Evolutionary conservation across 768 basidiomycete genomes (phyloP).

Genomic region (Mrakia frigida): DNA sequence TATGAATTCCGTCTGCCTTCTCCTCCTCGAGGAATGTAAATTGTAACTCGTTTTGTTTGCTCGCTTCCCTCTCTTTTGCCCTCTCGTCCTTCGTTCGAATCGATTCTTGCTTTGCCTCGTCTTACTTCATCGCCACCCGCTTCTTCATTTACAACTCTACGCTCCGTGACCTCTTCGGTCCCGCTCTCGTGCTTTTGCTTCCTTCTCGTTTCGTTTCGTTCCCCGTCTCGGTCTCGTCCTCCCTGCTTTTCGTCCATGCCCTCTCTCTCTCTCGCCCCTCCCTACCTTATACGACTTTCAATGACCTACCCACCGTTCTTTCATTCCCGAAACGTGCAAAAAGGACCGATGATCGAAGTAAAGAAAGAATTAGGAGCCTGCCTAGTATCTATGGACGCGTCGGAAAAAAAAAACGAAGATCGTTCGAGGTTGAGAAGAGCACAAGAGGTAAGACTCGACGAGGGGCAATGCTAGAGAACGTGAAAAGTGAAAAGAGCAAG

Average conservation of each 20-base stretch:
- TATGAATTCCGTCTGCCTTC: conserved; percentile 1
- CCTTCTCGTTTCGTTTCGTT: not conserved
- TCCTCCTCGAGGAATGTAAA: conserved; percentile 14
- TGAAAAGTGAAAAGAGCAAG: not conserved
- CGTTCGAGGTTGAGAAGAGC: not conserved
- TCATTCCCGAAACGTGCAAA: not conserved
- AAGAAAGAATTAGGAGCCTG: not conserved
- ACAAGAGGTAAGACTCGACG: not conserved
- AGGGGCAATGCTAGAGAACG: not conserved
- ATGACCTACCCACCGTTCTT: not conserved
- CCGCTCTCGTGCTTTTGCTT: not conserved
- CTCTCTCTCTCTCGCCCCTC: not conserved
- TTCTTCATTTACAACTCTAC: too few relatives aligned
- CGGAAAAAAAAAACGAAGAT: too few relatives aligned
- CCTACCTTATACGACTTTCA: not conserved
- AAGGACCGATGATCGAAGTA: not conserved
- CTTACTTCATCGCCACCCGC: too few relatives aligned
- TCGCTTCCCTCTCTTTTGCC: not conserved
- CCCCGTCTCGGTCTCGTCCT: not conserved
- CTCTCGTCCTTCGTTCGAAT: not conserved
- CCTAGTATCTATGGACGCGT: too few relatives aligned
- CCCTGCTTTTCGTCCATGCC: not conserved
- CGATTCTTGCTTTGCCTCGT: too few relatives aligned
- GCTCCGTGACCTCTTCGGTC: too few relatives aligned
- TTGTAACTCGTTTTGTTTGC: not conserved